Percentiles rank a stretch among this genome's conserved stretches.
These are phyloP conservation scores for Candolleomyces eurysporus DNA, from an alignment of 768 basidiomycete species.

Conservation along the genomic window DNA sequence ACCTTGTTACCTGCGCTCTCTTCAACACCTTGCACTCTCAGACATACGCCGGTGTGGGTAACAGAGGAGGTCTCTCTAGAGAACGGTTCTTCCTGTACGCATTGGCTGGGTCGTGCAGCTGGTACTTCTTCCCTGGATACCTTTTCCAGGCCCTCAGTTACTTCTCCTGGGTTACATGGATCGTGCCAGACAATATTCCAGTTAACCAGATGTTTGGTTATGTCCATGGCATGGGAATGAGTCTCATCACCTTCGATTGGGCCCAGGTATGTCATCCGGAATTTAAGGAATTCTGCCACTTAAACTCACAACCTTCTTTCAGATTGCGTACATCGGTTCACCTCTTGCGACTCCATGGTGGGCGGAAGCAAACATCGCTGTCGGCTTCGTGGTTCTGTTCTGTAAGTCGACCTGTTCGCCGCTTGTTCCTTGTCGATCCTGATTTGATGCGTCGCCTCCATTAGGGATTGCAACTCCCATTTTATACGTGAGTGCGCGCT, in stretches of 20 bases:
- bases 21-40: constrained; percentile 85
- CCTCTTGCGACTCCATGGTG: constrained; percentile 83
- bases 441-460: too few species aligned
- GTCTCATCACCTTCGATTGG: constrained; percentile 81
- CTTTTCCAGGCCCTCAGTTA: constrained; percentile 64
- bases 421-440: too few species aligned
- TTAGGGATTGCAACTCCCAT: constrained; percentile 57
- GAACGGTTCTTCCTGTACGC: constrained; percentile 75
- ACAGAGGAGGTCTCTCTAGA: constrained; percentile 64
- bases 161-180: constrained; percentile 63
- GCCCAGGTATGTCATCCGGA: constrained; percentile 46
- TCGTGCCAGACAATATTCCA: constrained; percentile 62
- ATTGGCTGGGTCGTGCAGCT: constrained; percentile 53
- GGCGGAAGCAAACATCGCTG: constrained; percentile 70
- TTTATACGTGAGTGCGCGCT: constrained; percentile 42
- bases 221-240: constrained; percentile 62
- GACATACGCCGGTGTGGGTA: constrained; percentile 63
- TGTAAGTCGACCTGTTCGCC: constrained; percentile 33
- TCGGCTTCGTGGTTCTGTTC: constrained; percentile 66
- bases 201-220: constrained; percentile 80
- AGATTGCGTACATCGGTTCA: constrained; percentile 64
- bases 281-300: background rate
- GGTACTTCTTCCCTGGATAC: constrained; percentile 75
- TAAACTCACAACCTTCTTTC: constrained; percentile 7
- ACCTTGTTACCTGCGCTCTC: constrained; percentile 68